Evolutionary conservation across 169 alveolate genomes (phyloP), one percentile per base, ranked within the genome.

Genomic region (Plasmodium gallinaceum): DNA sequence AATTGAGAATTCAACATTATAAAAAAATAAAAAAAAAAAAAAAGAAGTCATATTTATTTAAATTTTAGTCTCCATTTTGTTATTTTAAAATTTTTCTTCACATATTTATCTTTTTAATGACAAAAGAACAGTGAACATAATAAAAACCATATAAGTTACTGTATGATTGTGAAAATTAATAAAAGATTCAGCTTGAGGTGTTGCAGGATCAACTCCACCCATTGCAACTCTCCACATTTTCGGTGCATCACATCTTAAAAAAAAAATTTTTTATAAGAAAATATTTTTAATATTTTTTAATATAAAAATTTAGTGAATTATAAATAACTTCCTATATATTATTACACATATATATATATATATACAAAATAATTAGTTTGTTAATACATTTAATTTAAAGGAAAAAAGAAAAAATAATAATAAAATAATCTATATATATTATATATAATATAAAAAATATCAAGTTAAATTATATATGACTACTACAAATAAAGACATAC

Each of bases 121-220:
- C 88, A 93, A 92, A 32, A 95, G 71, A 75, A 95, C 97, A 22
- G 96, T 90, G 65, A 92, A 66, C 60, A 95, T 94, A 75, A 95
- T 95, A 73, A 95, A 94, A 57, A 95, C 87, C 97, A 95, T 95
- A 91, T 86, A 95, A 54, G 95, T 91, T 43, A 94, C 97, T 48
- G 96, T 94, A 91, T 95, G 97, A 94, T 95, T 94, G 88, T 95
- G 97, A 72, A 93, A 91, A 91, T 95, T 95, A 70, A 95, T 95
- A 52, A 91, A 54, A 18, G 96, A 92, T 75, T 95, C 97, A 7
- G 97, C 97, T 73, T 88, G 92, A 26, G 97, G 97, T 12, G 96
- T 88, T 16, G 97, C 97, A 9, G 97, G 97, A 74, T 95, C 96
- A 12, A 91, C 89, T 32, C 97, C 97, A 2, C 97, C 97, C 94